Conservation (phyloP, 1,284 basidiomycete species). For the Cryptococcus neoformans region DNA sequence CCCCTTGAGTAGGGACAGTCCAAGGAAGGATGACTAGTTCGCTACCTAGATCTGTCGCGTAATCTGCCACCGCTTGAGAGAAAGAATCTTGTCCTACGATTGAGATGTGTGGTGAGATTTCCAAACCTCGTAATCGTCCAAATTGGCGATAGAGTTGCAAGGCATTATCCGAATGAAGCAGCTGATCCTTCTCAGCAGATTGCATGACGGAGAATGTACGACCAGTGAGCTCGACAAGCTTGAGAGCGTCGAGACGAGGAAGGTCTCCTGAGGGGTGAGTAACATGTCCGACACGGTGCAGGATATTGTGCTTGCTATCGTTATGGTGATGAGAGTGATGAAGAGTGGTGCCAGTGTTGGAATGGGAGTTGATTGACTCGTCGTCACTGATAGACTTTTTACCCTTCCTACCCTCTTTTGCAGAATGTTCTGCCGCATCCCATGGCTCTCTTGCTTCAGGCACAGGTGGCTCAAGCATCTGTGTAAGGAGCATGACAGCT, state of each 20-base stretch:
- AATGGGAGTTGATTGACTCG: not conserved
- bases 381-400: not conserved
- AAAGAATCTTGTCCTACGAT: conserved; percentile 71
- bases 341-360: not conserved
- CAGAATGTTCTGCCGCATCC: conserved; percentile 62
- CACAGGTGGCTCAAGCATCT: conserved; percentile 50
- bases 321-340: not conserved
- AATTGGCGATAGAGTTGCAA: conserved; percentile 73
- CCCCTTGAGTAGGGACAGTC: conserved; percentile 51
- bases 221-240: conserved; percentile 82
- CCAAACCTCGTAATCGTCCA: conserved; percentile 67
- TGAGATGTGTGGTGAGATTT: conserved; percentile 60
- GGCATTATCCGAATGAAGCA: conserved; percentile 72
- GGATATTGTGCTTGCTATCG: not conserved
- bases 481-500: conserved; percentile 55
- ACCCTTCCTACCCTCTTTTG: not conserved
- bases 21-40: conserved; percentile 83
- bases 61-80: conserved; percentile 62
- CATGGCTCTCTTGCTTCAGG: conserved; percentile 53
- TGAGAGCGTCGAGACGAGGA: conserved; percentile 63
- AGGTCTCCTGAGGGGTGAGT: not conserved
- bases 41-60: conserved; percentile 59
- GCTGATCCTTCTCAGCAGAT: conserved; percentile 65
- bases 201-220: conserved; percentile 82
- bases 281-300: not conserved